phyloP scores from a whole-genome alignment of 441 rosid species.

The Bruguiera hainesii region DNA sequence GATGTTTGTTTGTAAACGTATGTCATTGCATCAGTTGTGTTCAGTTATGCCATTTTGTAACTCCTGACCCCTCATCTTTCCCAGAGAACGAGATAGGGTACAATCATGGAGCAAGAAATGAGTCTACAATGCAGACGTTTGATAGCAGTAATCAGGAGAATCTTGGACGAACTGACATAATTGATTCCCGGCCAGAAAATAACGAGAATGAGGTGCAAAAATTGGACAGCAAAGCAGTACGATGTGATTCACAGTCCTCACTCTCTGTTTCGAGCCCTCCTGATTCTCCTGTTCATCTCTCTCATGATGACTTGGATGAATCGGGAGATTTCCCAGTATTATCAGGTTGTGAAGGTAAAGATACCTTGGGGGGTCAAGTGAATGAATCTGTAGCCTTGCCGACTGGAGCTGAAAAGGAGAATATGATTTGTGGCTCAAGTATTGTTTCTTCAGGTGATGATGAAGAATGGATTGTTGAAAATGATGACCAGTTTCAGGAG shows the following conservation, averaged over 20 bases:
- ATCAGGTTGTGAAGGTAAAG: constrained; percentile 43
- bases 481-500: constrained; percentile 64
- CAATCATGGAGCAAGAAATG: constrained; percentile 40
- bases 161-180: constrained; percentile 33
- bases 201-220: constrained; percentile 38
- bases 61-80: constrained; percentile 55
- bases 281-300: constrained; percentile 82
- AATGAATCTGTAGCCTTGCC: constrained; percentile 37
- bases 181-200: constrained; percentile 34
- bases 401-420: constrained; percentile 42
- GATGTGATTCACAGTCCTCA: constrained; percentile 94
- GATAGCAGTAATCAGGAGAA: constrained; percentile 45
- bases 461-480: constrained; percentile 81
- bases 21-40: not conserved
- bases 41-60: constrained; percentile 25
- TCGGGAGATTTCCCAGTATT: constrained; percentile 55
- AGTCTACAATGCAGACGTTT: constrained; percentile 42
- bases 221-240: constrained; percentile 43
- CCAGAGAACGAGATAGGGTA: constrained; percentile 41
- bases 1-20: too few species aligned
- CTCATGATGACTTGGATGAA: constrained; percentile 96
- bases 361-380: constrained; percentile 34
- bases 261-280: constrained; percentile 93
- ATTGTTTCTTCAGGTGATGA: constrained; percentile 65
- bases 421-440: constrained; percentile 44